phyloP scores from a whole-genome alignment of 805 yeast species.

The Ogataea ganodermae region DNA sequence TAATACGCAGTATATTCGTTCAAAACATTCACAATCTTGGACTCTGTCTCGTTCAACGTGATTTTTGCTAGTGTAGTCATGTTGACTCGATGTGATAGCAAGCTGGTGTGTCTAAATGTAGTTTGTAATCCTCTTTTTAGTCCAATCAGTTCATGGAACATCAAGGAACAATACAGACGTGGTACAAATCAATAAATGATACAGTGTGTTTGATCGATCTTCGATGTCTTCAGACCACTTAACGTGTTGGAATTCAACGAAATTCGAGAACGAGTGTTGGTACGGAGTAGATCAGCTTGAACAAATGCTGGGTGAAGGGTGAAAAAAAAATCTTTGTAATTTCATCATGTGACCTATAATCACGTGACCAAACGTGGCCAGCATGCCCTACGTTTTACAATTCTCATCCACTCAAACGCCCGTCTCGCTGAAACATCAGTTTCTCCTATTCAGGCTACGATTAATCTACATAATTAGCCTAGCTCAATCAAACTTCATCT shows the following conservation, averaged over 20 bases:
- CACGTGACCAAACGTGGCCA: background rate
- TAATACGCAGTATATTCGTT: slow-evolving; percentile 30
- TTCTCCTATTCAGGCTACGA: background rate
- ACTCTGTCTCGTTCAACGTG: slow-evolving; percentile 26
- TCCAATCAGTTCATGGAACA: background rate
- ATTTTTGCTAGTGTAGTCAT: slow-evolving; percentile 19
- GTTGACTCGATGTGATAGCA: background rate
- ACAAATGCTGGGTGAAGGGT: no score
- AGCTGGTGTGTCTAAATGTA: slow-evolving; percentile 1
- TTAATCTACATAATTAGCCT: background rate
- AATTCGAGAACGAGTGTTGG: no score
- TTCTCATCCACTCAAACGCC: no score
- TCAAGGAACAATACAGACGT: background rate
- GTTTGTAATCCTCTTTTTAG: background rate
- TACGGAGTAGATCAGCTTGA: no score
- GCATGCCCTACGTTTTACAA: no score
- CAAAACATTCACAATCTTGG: slow-evolving; percentile 27
- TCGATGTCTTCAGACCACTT: background rate
- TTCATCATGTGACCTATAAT: no score
- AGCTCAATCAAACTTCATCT: slow-evolving; percentile 66
- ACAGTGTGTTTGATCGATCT: background rate
- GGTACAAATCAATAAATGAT: background rate
- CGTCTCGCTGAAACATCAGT: background rate
- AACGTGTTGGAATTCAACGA: no score
- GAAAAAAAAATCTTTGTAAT: background rate